These are phyloP conservation scores for Suillus subluteus DNA, from an alignment of 768 basidiomycete genomes.

Conservation along the genomic window DNA sequence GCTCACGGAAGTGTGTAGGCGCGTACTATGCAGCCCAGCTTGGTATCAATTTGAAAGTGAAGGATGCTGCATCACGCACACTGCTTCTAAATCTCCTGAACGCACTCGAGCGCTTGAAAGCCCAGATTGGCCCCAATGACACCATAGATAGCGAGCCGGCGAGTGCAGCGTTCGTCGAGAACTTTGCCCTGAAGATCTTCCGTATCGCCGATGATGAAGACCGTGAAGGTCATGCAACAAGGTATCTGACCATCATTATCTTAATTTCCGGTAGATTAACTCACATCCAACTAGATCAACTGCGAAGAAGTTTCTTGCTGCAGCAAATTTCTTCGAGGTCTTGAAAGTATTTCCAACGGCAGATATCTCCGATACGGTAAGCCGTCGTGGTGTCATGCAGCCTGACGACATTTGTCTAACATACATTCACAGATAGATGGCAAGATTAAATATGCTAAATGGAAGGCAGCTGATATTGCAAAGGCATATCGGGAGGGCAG, in stretches of 20 bases:
- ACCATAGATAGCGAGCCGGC: constrained; percentile 82
- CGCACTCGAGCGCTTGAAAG: constrained; percentile 80
- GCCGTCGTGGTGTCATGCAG: constrained; percentile 19
- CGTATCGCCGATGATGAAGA: constrained; percentile 90
- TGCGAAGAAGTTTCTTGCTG: constrained; percentile 93
- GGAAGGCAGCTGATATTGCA: constrained; percentile 96
- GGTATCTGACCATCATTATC: constrained; percentile 46
- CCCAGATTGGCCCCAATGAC: constrained; percentile 71
- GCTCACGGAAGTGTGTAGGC: constrained; percentile 47
- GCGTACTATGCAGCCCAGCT: constrained; percentile 91
- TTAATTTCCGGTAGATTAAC: constrained; percentile 9
- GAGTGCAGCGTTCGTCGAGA: constrained; percentile 89
- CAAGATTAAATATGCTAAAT: constrained; percentile 93
- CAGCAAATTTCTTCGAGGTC: constrained; percentile 92
- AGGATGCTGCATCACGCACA: constrained; percentile 62
- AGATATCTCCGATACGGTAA: constrained; percentile 60
- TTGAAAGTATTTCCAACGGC: constrained; percentile 73
- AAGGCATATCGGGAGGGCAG: constrained; percentile 95
- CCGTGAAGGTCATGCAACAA: constrained; percentile 71
- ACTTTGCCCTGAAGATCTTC: constrained; percentile 94
- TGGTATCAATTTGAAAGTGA: constrained; percentile 76
- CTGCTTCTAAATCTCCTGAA: constrained; percentile 77
- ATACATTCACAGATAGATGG: constrained; percentile 64
- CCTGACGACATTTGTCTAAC: constrained; percentile 13
- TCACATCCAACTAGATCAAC: constrained; percentile 60